Conservation (phyloP, 2,329 filamentous ascomycete species). For the Colletotrichum paranaense region DNA sequence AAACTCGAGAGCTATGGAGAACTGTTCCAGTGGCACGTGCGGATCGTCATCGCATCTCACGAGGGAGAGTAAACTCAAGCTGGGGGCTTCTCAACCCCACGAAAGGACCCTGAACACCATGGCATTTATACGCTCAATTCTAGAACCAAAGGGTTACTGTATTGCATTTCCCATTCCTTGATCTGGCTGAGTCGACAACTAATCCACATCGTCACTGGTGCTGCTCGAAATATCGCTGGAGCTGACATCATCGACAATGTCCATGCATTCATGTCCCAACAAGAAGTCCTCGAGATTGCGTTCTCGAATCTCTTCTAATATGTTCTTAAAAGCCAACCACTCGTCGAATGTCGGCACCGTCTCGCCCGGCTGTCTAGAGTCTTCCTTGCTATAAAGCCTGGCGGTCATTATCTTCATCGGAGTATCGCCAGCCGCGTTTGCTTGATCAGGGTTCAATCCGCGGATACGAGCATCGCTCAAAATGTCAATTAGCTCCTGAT, state of each 20-base stretch:
- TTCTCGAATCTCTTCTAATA: constrained; percentile 1
- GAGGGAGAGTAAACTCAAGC: neutral
- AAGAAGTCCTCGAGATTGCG: neutral
- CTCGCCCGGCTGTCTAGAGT: constrained; percentile 5
- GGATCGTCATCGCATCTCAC: constrained; percentile 3
- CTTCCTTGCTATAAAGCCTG: constrained; percentile 2
- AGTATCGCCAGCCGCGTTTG: constrained; percentile 9
- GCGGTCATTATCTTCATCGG: constrained; percentile 17
- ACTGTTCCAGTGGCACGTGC: neutral
- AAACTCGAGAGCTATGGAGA: neutral
- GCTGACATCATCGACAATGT: neutral
- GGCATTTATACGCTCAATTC: neutral
- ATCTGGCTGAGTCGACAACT: neutral
- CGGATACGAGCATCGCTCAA: neutral
- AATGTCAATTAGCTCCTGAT: constrained; percentile 1
- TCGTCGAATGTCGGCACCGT: constrained; percentile 1
- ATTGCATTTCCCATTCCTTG: neutral
- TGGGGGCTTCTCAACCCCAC: neutral
- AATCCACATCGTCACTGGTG: neutral
- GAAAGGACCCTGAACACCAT: neutral
- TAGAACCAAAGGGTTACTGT: neutral
- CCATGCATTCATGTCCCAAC: neutral
- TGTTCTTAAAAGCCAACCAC: constrained; percentile 6
- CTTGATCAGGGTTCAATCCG: neutral
- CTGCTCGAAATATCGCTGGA: neutral